Evolutionary conservation across 768 basidiomycete genomes (phyloP).

Genomic region (Russula compacta): DNA sequence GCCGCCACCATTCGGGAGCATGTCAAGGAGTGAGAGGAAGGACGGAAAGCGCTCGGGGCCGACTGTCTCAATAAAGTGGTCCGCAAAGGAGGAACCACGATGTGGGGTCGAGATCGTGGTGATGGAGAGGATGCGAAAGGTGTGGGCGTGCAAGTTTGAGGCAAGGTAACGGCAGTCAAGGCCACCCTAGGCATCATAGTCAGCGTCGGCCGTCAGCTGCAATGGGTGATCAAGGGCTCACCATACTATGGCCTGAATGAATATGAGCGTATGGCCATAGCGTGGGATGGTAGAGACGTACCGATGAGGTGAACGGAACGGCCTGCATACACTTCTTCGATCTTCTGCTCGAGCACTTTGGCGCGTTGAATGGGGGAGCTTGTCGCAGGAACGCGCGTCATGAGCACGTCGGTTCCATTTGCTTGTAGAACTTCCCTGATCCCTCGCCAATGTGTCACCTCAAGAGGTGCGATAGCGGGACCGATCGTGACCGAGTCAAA

Average conservation of each 20-base stretch:
- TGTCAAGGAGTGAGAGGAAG: constrained; percentile 63
- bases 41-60: constrained; percentile 59
- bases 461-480: constrained; percentile 63
- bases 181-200: constrained; percentile 54
- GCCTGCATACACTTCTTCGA: constrained; percentile 74
- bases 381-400: constrained; percentile 90
- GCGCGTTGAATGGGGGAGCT: constrained; percentile 84
- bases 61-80: constrained; percentile 75
- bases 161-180: constrained; percentile 87
- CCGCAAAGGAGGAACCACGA: constrained; percentile 87
- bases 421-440: constrained; percentile 88
- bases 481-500: constrained; percentile 82
- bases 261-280: background rate
- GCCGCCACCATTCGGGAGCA: constrained; percentile 87
- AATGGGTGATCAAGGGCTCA: constrained; percentile 25
- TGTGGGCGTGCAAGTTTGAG: constrained; percentile 66
- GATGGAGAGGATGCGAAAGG: constrained; percentile 74
- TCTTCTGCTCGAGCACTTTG: constrained; percentile 75
- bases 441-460: constrained; percentile 94
- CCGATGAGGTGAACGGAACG: constrained; percentile 83
- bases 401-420: constrained; percentile 83
- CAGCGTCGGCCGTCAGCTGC: constrained; percentile 1
- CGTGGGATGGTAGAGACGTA: constrained; percentile 21
- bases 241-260: constrained; percentile 67
- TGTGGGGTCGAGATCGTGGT: constrained; percentile 96